Percentiles rank a stretch among this genome's conserved stretches.
Evolutionary conservation across 2,329 filamentous ascomycete genomes (phyloP).

Genomic region (Aureobasidium sp.): DNA sequence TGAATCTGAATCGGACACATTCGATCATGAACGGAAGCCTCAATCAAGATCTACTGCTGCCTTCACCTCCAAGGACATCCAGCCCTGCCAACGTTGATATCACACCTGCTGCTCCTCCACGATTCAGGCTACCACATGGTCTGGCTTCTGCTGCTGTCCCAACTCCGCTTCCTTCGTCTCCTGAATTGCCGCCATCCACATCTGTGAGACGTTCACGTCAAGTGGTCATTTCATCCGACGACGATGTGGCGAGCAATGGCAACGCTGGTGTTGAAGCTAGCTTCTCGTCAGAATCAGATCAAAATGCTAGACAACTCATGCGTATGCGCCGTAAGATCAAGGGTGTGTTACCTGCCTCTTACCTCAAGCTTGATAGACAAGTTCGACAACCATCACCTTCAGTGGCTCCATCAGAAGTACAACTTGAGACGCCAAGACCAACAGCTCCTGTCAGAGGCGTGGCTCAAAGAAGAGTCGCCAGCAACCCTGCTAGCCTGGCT

Average conservation of each 20-base stretch:
- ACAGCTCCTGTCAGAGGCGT: constrained; percentile 32
- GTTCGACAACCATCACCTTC: constrained; percentile 21
- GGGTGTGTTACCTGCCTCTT: constrained; percentile 56
- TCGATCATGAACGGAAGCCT: background rate
- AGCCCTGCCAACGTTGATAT: constrained; percentile 10
- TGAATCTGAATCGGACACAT: background rate
- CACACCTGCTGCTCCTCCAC: background rate
- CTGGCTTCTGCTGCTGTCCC: constrained; percentile 16
- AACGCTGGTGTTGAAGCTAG: constrained; percentile 25
- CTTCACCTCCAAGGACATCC: constrained; percentile 20
- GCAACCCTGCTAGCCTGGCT: background rate
- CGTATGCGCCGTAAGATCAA: constrained; percentile 47
- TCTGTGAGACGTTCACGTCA: constrained; percentile 14
- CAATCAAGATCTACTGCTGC: constrained; percentile 9
- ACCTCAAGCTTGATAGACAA: constrained; percentile 52
- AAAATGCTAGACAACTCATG: constrained; percentile 35
- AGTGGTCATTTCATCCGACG: constrained; percentile 10
- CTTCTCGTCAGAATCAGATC: constrained; percentile 34
- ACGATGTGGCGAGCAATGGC: constrained; percentile 26
- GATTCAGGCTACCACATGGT: constrained; percentile 19
- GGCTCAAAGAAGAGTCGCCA: constrained; percentile 24
- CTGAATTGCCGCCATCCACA: background rate
- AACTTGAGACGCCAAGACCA: background rate
- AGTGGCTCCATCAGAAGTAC: background rate
- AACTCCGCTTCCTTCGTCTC: constrained; percentile 25